phyloP scores from a whole-genome alignment of 2,329 filamentous ascomycete species.

The Mollisiaceae sp. region DNA sequence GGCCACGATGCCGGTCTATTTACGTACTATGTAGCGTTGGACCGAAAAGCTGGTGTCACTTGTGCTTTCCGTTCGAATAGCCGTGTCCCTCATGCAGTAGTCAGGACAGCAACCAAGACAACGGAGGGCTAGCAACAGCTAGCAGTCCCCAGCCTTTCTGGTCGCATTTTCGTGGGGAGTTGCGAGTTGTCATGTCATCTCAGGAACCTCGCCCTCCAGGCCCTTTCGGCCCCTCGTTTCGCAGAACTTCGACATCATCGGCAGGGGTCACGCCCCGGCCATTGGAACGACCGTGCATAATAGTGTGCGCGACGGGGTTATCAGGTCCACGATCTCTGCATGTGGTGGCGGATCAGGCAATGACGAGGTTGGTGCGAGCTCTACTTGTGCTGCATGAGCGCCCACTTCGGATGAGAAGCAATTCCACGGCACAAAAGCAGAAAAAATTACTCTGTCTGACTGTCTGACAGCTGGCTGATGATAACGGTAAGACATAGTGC shows the following conservation, averaged over 20 bases:
- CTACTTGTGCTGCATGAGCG: constrained; percentile 13
- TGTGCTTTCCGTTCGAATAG: not conserved
- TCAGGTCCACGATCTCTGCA: constrained; percentile 18
- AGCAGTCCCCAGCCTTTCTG: constrained; percentile 19
- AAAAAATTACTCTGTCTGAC: not conserved
- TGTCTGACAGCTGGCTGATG: constrained; percentile 22
- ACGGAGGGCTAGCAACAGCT: not conserved
- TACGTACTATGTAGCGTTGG: not conserved
- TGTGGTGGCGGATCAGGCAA: constrained; percentile 11
- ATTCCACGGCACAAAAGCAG: not conserved
- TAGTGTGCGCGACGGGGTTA: not conserved
- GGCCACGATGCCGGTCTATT: not conserved
- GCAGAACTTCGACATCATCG: constrained; percentile 21
- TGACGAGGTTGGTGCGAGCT: constrained; percentile 20
- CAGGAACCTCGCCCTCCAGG: constrained; percentile 17
- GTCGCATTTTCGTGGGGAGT: not conserved
- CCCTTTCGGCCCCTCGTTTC: constrained; percentile 13
- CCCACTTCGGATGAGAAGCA: constrained; percentile 12
- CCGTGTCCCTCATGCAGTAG: not conserved
- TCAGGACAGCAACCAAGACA: not conserved
- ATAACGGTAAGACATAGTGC: constrained; percentile 14
- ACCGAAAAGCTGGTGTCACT: constrained; percentile 6
- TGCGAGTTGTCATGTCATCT: constrained; percentile 13
- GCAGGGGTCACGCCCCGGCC: constrained; percentile 6
- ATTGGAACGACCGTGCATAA: constrained; percentile 11